Evolutionary conservation across 2,329 filamentous ascomycete genomes (phyloP).

Genomic region (Magnaporthales sp.): DNA sequence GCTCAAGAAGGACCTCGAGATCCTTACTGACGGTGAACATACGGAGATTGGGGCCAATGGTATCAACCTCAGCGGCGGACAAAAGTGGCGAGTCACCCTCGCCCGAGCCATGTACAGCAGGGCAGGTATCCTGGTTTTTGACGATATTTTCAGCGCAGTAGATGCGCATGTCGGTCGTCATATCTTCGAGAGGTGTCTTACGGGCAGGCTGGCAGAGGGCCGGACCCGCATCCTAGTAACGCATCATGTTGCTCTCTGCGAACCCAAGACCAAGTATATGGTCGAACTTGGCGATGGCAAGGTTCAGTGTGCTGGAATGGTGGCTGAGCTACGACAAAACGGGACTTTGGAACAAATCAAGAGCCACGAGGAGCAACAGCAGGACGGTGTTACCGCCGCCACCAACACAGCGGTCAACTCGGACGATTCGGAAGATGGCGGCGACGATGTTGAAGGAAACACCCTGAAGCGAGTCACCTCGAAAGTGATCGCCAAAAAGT

Average conservation of each 20-base stretch:
- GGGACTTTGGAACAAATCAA: constrained; percentile 49
- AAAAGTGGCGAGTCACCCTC: constrained; percentile 75
- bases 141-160: constrained; percentile 78
- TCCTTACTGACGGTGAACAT: constrained; percentile 66
- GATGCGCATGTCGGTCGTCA: constrained; percentile 75
- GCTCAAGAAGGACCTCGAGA: constrained; percentile 65
- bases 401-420: constrained; percentile 45
- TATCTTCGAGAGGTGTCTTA: constrained; percentile 68
- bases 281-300: constrained; percentile 64
- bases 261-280: constrained; percentile 63
- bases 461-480: constrained; percentile 40
- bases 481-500: constrained; percentile 52
- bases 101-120: constrained; percentile 74
- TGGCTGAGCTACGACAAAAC: constrained; percentile 54
- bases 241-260: constrained; percentile 66
- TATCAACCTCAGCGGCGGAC: constrained; percentile 75
- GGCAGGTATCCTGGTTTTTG: constrained; percentile 66
- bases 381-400: constrained; percentile 34
- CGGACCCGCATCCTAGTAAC: constrained; percentile 74
- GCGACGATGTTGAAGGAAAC: constrained; percentile 28
- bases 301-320: constrained; percentile 53
- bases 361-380: constrained; percentile 39
- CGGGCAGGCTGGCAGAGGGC: constrained; percentile 58
- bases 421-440: constrained; percentile 32
- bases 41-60: constrained; percentile 82